Conservation (phyloP, 192 early-diverging fungal genomes). For the Coemansia sp. region DNA sequence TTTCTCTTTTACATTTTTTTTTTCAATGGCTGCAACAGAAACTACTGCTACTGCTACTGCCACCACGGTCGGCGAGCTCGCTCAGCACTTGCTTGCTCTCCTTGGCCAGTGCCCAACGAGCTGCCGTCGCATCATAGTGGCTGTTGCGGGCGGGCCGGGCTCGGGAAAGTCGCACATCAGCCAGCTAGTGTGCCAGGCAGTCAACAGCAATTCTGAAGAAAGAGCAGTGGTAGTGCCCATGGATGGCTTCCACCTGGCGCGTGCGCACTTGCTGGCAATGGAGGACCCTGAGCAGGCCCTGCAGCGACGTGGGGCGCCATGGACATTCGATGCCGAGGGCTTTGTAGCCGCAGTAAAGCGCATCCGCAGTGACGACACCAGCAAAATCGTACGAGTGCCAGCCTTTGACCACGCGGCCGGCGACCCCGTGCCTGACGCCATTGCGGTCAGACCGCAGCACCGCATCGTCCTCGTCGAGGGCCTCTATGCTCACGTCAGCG, state of each 20-base stretch:
- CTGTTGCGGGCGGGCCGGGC: slow-evolving; percentile 28
- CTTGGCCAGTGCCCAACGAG: not conserved
- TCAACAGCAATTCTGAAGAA: slow-evolving; percentile 1
- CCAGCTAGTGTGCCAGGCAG: slow-evolving; percentile 4
- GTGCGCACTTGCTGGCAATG: slow-evolving; percentile 12
- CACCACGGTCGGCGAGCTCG: not conserved
- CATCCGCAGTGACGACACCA: slow-evolving; percentile 1
- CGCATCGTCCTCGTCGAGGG: slow-evolving; percentile 58
- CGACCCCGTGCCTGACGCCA: slow-evolving; percentile 53
- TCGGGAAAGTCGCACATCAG: slow-evolving; percentile 40
- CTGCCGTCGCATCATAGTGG: slow-evolving; percentile 20
- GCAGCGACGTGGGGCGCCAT: slow-evolving; percentile 54
- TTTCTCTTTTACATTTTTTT: not conserved
- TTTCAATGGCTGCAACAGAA: not conserved
- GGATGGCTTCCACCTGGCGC: slow-evolving; percentile 61
- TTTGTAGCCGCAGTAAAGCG: slow-evolving; percentile 24
- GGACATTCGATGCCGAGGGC: slow-evolving; percentile 54
- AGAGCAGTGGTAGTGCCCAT: slow-evolving; percentile 52
- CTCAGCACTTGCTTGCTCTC: not conserved
- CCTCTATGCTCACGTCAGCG: slow-evolving; percentile 47
- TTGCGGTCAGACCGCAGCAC: slow-evolving; percentile 34
- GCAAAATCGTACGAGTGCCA: slow-evolving; percentile 26
- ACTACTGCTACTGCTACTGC: not conserved
- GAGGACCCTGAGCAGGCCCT: slow-evolving; percentile 45
- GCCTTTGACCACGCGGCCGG: slow-evolving; percentile 56